Base-by-base conservation (phyloP, 2,329 filamentous ascomycete species). In the Cytospora mali region DNA sequence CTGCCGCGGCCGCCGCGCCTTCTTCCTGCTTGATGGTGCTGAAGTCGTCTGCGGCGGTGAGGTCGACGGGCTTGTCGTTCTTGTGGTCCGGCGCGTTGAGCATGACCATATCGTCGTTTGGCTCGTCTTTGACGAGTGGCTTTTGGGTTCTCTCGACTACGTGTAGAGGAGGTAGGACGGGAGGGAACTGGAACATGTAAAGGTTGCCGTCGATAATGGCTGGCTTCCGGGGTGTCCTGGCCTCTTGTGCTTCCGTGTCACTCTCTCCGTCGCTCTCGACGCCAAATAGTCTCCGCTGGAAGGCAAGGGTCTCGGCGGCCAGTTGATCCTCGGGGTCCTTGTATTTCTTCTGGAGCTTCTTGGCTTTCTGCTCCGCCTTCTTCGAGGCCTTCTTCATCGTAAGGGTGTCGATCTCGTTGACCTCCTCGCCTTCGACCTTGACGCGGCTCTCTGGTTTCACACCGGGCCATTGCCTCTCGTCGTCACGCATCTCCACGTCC, bases 111-210 rank as follows among this genome's bases (percentile, higher is more conserved):
- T 79, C 74, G 28, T 75, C 69, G 58, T 71, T 69, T 9, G 76
- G 76, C 61, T 82, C 81, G 3, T 73, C 68, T 70, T 83, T 81
- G 61, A 81, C 71, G 16, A 66, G 55, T 50, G 52, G 46, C 67
- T 67, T 56, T 51, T 65, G 49, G 4, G 57, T 51, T 31, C 46
- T 60, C 28, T 64, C 62, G n/a, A 53, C 66, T 66, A 71, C 65
- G 72, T 76, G 64, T n/a, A 88, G 75, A 0, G 84, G 81, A 9
- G 86, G 85, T 13, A 88, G 78, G 4, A 88, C 75, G 6, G 85
- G 85, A 48, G 86, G 86, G 67, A 89, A 84, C 68, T 88, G 86
- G 74, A 88, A 88, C 55, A 89, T 77, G 66, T 87, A 88, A 58
- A 88, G 72, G 42, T 84, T 80, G 25, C 86, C 85, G 52, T 87